phyloP scores from a whole-genome alignment of 768 basidiomycete species.

The Pisolithus marmoratus region DNA sequence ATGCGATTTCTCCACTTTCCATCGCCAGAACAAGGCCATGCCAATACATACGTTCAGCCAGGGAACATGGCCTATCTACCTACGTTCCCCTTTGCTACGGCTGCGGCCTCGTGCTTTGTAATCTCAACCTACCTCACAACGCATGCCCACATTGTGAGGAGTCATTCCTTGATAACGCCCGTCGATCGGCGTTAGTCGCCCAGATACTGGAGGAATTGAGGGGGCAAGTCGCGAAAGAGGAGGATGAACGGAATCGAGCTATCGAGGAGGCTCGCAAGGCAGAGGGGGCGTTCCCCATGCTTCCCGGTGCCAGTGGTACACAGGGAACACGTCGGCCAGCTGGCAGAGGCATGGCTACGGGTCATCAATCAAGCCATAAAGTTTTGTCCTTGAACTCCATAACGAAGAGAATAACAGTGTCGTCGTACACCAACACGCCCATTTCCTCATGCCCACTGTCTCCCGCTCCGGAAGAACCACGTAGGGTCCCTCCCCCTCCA shows the following conservation, averaged over 20 bases:
- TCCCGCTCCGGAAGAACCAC: slow-evolving; percentile 31
- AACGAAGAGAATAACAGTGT: slow-evolving; percentile 46
- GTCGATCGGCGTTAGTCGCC: slow-evolving; percentile 33
- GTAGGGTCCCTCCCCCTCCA: slow-evolving; percentile 36
- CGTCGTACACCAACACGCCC: slow-evolving; percentile 41
- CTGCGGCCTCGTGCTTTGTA: slow-evolving; percentile 63
- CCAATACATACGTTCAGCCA: slow-evolving; percentile 33
- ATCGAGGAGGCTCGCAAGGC: slow-evolving; percentile 44
- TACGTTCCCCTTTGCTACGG: slow-evolving; percentile 49
- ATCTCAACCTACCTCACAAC: slow-evolving; percentile 46
- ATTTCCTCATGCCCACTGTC: slow-evolving; percentile 30
- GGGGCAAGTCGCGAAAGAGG: slow-evolving; percentile 42
- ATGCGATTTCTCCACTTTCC: neutral
- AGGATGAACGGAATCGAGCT: slow-evolving; percentile 39
- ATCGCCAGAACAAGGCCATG: neutral
- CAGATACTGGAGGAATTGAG: slow-evolving; percentile 41
- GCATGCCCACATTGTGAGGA: slow-evolving; percentile 51
- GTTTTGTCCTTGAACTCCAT: slow-evolving; percentile 54
- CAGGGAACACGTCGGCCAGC: slow-evolving; percentile 2
- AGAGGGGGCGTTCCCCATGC: slow-evolving; percentile 58
- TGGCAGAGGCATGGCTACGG: slow-evolving; percentile 11
- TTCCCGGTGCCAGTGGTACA: slow-evolving; percentile 20
- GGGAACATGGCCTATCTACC: slow-evolving; percentile 50
- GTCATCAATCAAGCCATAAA: slow-evolving; percentile 42
- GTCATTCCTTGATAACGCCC: slow-evolving; percentile 31